Conservation (phyloP, 2,329 filamentous ascomycete species). For the Ascochyta koolunga region DNA sequence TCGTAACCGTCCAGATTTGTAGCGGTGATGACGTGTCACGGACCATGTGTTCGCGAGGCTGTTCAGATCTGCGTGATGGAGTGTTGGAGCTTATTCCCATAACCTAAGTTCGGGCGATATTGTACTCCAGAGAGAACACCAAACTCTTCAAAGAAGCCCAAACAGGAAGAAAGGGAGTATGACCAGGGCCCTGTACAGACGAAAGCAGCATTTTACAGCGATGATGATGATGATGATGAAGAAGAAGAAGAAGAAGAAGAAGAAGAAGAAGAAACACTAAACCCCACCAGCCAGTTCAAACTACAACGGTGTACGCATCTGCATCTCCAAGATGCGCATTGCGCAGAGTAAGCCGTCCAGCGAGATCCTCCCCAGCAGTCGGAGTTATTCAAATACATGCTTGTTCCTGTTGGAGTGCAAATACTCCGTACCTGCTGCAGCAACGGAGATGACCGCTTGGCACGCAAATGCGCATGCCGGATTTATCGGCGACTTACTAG, state of each 20-base stretch:
- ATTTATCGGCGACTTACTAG: conserved; percentile 5
- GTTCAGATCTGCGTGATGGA: not conserved
- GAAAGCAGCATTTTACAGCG: not conserved
- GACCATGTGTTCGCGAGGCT: conserved; percentile 1
- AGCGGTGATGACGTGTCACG: not conserved
- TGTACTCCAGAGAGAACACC: not conserved
- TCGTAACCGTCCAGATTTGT: not conserved
- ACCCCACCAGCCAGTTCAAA: no score
- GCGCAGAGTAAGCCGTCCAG: not conserved
- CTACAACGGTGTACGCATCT: no score
- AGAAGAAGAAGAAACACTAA: no score
- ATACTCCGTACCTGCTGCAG: not conserved
- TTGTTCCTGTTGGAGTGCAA: not conserved
- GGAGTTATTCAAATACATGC: not conserved
- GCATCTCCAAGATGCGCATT: no score
- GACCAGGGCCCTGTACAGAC: no score
- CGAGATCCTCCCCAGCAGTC: not conserved
- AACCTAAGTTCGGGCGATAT: not conserved
- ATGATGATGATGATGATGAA: no score
- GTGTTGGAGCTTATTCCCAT: not conserved
- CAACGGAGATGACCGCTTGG: not conserved
- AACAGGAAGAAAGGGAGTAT: not conserved
- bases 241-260: no score
- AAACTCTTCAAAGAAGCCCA: not conserved
- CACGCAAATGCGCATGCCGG: not conserved